These are phyloP conservation scores for Serendipita vermifera DNA, from an alignment of 768 basidiomycete species.

Conservation along the genomic window DNA sequence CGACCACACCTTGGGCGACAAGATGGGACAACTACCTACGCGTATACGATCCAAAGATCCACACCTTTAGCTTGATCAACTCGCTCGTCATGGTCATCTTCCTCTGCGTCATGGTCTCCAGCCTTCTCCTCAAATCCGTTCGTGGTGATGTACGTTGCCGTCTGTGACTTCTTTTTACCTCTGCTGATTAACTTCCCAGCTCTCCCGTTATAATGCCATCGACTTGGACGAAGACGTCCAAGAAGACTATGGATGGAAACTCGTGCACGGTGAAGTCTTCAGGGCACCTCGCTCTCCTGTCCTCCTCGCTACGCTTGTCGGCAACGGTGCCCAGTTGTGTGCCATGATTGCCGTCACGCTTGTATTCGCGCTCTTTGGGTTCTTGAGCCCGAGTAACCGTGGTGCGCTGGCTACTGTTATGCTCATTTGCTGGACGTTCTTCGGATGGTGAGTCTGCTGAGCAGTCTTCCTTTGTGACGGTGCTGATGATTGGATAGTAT, in stretches of 20 bases:
- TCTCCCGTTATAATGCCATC: slow-evolving; percentile 87
- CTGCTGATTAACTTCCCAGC: slow-evolving; percentile 34
- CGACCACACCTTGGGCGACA: slow-evolving; percentile 82
- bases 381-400: slow-evolving; percentile 90
- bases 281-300: slow-evolving; percentile 66
- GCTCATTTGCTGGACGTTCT: slow-evolving; percentile 90
- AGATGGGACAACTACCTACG: slow-evolving; percentile 96
- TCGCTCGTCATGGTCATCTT: slow-evolving; percentile 84
- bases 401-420: slow-evolving; percentile 89
- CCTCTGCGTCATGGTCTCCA: slow-evolving; percentile 85
- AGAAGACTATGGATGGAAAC: slow-evolving; percentile 98
- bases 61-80: slow-evolving; percentile 85
- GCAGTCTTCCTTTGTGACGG: background rate
- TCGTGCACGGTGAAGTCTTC: slow-evolving; percentile 94
- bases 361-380: slow-evolving; percentile 83
- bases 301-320: slow-evolving; percentile 72
- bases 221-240: slow-evolving; percentile 91
- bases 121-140: slow-evolving; percentile 77
- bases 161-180: slow-evolving; percentile 2
- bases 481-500: slow-evolving; percentile 36
- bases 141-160: slow-evolving; percentile 59
- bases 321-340: slow-evolving; percentile 76
- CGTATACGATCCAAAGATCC: slow-evolving; percentile 85
- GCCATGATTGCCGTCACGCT: slow-evolving; percentile 84
- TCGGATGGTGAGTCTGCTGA: slow-evolving; percentile 49